phyloP scores from a whole-genome alignment of 345 rosid genomes.

The Mangifera indica region DNA sequence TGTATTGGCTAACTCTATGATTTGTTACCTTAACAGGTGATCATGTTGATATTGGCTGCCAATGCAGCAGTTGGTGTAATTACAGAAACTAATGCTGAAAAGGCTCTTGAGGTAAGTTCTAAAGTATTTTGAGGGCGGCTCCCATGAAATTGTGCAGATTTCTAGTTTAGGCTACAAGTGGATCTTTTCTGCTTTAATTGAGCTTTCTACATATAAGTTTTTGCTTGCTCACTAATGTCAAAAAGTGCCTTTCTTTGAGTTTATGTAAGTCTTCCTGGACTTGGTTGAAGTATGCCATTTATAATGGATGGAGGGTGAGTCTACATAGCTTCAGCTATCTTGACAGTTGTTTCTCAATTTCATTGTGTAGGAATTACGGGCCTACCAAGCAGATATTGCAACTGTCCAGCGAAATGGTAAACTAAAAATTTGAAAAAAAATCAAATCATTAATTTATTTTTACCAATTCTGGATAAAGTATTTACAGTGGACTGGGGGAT shows the following conservation, averaged over 20 bases:
- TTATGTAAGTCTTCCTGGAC: background rate
- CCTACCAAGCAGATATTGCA: conserved; percentile 98
- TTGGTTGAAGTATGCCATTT: background rate
- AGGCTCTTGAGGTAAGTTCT: conserved; percentile 83
- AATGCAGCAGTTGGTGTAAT: conserved; percentile 98
- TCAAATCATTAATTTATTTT: background rate
- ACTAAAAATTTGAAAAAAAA: background rate
- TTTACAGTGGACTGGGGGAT: background rate
- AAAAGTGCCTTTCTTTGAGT: conserved; percentile 2
- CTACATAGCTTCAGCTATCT: background rate
- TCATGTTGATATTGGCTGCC: conserved; percentile 95
- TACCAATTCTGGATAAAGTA: background rate
- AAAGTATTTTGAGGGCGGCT: conserved; percentile 12
- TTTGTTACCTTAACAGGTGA: conserved; percentile 54
- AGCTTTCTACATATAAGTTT: conserved; percentile 2
- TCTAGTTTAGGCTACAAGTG: background rate
- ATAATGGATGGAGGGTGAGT: background rate
- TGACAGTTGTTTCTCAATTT: conserved; percentile 1
- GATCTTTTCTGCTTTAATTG: conserved; percentile 3
- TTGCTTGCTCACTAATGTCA: conserved; percentile 3
- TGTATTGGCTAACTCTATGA: background rate
- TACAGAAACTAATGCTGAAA: conserved; percentile 99
- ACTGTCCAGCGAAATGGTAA: conserved; percentile 95
- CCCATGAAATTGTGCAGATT: background rate
- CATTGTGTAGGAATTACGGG: conserved; percentile 81